A percentile compares a stretch with the other conserved stretches of the same genome.
These are phyloP conservation scores for Populus alba DNA, from an alignment of 345 rosid species.

Conservation along the genomic window DNA sequence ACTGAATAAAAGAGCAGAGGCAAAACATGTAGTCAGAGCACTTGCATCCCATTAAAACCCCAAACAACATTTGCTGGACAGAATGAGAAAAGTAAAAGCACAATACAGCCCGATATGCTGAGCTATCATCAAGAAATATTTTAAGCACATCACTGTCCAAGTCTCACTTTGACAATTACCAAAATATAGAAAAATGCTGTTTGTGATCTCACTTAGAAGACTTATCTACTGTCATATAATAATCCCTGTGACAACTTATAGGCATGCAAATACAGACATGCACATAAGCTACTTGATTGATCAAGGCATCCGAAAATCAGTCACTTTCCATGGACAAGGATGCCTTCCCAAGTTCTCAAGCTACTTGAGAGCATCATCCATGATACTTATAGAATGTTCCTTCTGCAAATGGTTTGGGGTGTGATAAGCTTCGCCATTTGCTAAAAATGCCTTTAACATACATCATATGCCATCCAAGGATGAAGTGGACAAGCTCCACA, in stretches of 20 bases:
- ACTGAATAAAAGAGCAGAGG: conserved; percentile 51
- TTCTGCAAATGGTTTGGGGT: neutral
- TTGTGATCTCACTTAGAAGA: neutral
- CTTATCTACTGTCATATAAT: neutral
- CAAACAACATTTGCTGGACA: conserved; percentile 9
- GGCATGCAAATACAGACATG: neutral
- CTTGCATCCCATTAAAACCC: conserved; percentile 17
- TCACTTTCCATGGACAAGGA: neutral
- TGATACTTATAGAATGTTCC: neutral
- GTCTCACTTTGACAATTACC: neutral
- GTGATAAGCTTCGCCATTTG: neutral
- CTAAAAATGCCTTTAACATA: neutral
- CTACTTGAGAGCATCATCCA: neutral
- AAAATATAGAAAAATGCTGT: neutral
- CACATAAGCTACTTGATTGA: neutral
- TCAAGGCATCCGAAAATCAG: neutral
- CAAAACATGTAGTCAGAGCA: conserved; percentile 36
- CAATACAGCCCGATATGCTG: neutral
- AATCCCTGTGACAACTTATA: neutral
- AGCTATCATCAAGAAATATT: neutral
- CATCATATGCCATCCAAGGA: neutral
- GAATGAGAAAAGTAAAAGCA: neutral
- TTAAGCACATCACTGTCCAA: neutral
- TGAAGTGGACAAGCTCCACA: neutral
- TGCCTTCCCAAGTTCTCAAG: neutral